phyloP scores from a whole-genome alignment of 352 stramenopile species.

The Globisporangium cylindrosporum region DNA sequence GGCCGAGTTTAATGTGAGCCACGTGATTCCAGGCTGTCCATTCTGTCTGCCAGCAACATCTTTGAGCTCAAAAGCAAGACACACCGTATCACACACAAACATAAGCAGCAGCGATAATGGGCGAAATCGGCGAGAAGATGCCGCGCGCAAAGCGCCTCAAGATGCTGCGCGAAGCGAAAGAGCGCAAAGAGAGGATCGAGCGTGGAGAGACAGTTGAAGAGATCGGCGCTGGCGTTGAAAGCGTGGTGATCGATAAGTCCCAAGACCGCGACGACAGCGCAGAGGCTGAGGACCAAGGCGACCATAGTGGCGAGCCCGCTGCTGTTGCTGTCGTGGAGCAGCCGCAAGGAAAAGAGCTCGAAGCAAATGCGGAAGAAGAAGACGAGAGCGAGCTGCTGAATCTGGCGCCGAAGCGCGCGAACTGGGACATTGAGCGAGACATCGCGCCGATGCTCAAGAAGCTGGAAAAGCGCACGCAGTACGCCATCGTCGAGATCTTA shows the following conservation, averaged over 20 bases:
- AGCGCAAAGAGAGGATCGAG: conserved; percentile 62
- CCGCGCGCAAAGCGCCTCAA: conserved; percentile 82
- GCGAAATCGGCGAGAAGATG: conserved; percentile 45
- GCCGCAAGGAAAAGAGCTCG: conserved; percentile 21
- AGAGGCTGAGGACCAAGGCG: neutral
- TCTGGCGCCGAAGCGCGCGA: conserved; percentile 78
- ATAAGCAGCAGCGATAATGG: conserved; percentile 23
- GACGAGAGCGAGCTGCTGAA: conserved; percentile 68
- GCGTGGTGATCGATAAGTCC: conserved; percentile 13
- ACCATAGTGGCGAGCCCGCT: conserved; percentile 14
- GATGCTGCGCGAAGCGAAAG: conserved; percentile 79
- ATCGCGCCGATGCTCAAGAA: conserved; percentile 87
- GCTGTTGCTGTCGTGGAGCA: conserved; percentile 1
- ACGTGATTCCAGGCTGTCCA: neutral
- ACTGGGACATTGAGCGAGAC: conserved; percentile 87
- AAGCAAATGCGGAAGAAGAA: conserved; percentile 30
- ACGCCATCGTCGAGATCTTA: conserved; percentile 84
- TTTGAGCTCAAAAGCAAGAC: neutral
- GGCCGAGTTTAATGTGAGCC: neutral
- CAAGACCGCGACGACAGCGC: neutral
- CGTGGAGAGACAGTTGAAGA: conserved; percentile 25
- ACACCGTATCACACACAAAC: neutral
- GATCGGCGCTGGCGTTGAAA: conserved; percentile 10
- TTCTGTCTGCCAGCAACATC: neutral
- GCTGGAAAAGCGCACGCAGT: conserved; percentile 80